phyloP scores from a whole-genome alignment of 2,329 filamentous ascomycete genomes.

The Neodidymelliopsis sp. region DNA sequence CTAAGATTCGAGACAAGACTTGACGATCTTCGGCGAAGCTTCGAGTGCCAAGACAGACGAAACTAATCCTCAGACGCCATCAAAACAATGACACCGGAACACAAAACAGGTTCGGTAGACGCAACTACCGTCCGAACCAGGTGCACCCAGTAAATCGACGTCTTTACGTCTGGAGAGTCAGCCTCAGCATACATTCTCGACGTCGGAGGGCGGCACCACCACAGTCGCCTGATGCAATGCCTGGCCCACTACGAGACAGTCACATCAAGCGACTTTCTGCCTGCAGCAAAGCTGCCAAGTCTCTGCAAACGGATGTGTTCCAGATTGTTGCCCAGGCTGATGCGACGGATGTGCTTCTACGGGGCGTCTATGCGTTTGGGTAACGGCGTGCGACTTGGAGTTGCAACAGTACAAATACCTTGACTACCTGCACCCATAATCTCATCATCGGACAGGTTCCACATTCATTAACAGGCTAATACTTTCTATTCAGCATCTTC shows the following conservation, averaged over 20 bases:
- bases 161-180: conserved; percentile 16
- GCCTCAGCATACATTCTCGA: conserved; percentile 12
- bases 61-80: conserved; percentile 42
- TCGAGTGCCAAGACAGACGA: conserved; percentile 40
- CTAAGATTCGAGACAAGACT: conserved; percentile 28
- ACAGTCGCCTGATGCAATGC: conserved; percentile 23
- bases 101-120: conserved; percentile 31
- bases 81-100: conserved; percentile 40
- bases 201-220: conserved; percentile 9
- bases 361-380: conserved; percentile 18
- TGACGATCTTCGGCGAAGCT: conserved; percentile 33
- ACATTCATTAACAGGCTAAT: conserved; percentile 36
- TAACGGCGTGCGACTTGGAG: background rate
- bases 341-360: conserved; percentile 8
- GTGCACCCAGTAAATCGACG: conserved; percentile 19
- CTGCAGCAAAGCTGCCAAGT: conserved; percentile 30
- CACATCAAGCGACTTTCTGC: conserved; percentile 24
- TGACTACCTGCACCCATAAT: conserved; percentile 15
- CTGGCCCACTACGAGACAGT: conserved; percentile 23
- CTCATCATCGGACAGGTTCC: conserved; percentile 40
- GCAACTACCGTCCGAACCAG: conserved; percentile 4
- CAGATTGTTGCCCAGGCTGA: conserved; percentile 10
- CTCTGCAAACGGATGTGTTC: conserved; percentile 15
- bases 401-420: conserved; percentile 34
- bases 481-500: conserved; percentile 31